A percentile compares a stretch with the other conserved stretches of the same genome.
Conservation (phyloP, 345 rosid species). For the Corchorus olitorius region DNA sequence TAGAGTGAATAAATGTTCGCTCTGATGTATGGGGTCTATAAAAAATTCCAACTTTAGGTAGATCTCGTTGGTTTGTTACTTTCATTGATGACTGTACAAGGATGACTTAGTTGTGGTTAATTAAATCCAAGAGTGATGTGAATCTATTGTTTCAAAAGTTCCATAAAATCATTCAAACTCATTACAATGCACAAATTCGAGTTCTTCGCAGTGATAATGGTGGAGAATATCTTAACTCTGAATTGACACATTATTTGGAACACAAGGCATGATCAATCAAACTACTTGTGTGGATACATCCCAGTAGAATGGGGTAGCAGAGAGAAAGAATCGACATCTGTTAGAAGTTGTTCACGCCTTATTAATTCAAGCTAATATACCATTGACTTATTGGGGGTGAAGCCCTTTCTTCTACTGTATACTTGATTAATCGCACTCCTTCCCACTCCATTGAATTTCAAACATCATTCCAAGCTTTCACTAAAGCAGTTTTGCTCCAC, state of each 20-base stretch:
- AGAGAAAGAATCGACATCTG: not conserved
- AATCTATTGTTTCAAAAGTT: constrained; percentile 4
- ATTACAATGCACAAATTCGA: not conserved
- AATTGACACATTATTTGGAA: not conserved
- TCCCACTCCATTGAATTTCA: no score
- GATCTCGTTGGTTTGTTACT: constrained; percentile 5
- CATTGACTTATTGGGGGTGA: no score
- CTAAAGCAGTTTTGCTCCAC: no score
- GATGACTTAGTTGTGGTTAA: constrained; percentile 12
- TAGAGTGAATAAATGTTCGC: no score
- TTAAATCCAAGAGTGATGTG: not conserved
- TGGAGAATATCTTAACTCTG: not conserved
- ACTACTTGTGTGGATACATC: not conserved
- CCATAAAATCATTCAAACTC: not conserved
- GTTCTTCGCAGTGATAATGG: not conserved
- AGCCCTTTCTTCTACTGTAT: no score
- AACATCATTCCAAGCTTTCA: no score
- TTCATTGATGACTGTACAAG: constrained; percentile 15
- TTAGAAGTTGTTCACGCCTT: no score
- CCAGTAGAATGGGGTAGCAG: not conserved
- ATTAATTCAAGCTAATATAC: no score
- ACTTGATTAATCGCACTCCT: no score
- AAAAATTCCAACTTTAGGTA: not conserved
- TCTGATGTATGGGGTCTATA: constrained; percentile 17
- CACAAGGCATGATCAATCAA: not conserved